Conservation (phyloP, 192 early-diverging fungal species). For the Entomortierella chlamydospora region DNA sequence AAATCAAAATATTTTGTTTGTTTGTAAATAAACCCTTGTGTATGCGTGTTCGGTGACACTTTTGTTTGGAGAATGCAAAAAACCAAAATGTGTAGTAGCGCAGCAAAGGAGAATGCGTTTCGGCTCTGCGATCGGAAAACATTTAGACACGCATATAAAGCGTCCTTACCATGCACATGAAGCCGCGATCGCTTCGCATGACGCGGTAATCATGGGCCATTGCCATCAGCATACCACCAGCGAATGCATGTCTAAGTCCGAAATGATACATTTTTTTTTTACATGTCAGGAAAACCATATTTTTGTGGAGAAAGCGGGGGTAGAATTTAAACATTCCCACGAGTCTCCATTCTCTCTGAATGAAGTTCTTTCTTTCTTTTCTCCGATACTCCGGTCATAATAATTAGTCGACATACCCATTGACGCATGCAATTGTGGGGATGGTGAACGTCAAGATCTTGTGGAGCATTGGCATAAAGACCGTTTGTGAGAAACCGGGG, state of each 20-base stretch:
- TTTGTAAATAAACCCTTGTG: no score
- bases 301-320: no score
- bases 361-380: no score
- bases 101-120: no score
- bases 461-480: constrained; percentile 68
- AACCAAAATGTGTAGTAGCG: no score
- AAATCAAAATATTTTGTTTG: background rate
- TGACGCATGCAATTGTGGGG: constrained; percentile 80
- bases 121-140: no score
- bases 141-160: background rate
- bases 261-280: background rate
- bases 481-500: constrained; percentile 61
- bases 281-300: no score
- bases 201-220: constrained; percentile 76
- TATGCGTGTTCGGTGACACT: no score
- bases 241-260: constrained; percentile 72
- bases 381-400: no score
- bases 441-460: constrained; percentile 73
- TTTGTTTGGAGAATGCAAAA: background rate
- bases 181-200: constrained; percentile 80
- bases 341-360: no score
- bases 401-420: constrained; percentile 57
- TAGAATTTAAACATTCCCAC: background rate
- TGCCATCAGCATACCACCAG: constrained; percentile 78
- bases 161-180: constrained; percentile 72